phyloP scores from a whole-genome alignment of 2,329 filamentous ascomycete species.

The Chaetothyriales sp. region DNA sequence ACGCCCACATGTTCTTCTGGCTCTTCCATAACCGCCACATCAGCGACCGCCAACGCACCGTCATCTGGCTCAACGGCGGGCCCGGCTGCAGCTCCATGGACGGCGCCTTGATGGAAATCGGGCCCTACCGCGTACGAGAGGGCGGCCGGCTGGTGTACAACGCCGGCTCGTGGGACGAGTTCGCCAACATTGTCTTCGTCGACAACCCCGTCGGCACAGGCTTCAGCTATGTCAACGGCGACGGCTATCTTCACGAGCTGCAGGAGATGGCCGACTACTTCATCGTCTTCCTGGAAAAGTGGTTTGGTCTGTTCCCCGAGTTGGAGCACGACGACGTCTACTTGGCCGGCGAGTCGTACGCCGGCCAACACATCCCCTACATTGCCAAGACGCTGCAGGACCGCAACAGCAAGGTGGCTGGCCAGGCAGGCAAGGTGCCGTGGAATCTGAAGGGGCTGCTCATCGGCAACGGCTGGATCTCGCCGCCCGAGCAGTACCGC shows the following conservation, averaged over 20 bases:
- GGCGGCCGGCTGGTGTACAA: constrained; percentile 61
- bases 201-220: constrained; percentile 95
- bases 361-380: constrained; percentile 93
- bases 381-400: constrained; percentile 83
- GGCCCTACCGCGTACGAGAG: constrained; percentile 75
- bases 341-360: constrained; percentile 89
- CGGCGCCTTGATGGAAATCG: constrained; percentile 89
- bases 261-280: constrained; percentile 84
- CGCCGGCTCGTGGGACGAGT: constrained; percentile 96
- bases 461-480: constrained; percentile 97
- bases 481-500: constrained; percentile 76
- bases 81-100: constrained; percentile 97
- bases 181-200: constrained; percentile 90
- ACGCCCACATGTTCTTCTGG: constrained; percentile 98
- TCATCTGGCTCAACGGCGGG: constrained; percentile 94
- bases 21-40: constrained; percentile 94
- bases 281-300: constrained; percentile 77
- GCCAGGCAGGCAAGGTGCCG: constrained; percentile 27
- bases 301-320: constrained; percentile 79
- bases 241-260: constrained; percentile 74
- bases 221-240: constrained; percentile 86
- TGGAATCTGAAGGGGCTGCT: constrained; percentile 79
- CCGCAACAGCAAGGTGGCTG: constrained; percentile 55
- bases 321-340: constrained; percentile 87
- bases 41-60: constrained; percentile 74